Percentiles rank a stretch among this genome's conserved stretches.
These are phyloP conservation scores for Crithidia thermophila DNA, from an alignment of 208 protist genomes.

Conservation along the genomic window DNA sequence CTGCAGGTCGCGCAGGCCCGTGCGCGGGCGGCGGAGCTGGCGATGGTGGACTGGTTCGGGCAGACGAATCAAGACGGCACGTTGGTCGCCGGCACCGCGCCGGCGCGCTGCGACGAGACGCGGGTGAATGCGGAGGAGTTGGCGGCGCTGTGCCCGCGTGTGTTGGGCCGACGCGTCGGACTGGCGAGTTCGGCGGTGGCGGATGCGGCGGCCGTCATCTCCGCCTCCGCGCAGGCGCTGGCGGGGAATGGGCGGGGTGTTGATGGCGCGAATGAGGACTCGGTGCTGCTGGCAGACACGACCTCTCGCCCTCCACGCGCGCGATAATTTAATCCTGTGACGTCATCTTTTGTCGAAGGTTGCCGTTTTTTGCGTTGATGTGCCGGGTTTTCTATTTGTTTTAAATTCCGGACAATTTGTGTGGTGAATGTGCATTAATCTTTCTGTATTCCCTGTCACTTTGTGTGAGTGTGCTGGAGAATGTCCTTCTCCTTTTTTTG, in stretches of 20 bases:
- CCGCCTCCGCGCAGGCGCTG: constrained; percentile 7
- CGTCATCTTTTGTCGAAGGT: too few species aligned
- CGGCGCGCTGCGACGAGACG: constrained; percentile 30
- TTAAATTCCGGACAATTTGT: too few species aligned
- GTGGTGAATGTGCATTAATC: too few species aligned
- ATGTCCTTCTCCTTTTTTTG: too few species aligned
- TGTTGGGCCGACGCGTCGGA: constrained; percentile 33
- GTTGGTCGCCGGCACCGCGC: constrained; percentile 8
- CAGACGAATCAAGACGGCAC: constrained; percentile 4
- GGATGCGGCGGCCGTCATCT: constrained; percentile 20
- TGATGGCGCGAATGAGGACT: background rate
- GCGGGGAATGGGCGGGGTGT: background rate
- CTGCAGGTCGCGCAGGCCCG: constrained; percentile 26
- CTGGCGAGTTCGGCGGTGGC: background rate
- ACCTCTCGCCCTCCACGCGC: background rate
- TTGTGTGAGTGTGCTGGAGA: too few species aligned
- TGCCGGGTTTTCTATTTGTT: too few species aligned
- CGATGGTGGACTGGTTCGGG: constrained; percentile 31
- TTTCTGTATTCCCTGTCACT: too few species aligned
- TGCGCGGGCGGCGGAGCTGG: constrained; percentile 21
- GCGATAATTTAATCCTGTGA: background rate
- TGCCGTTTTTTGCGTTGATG: too few species aligned
- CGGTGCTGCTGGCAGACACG: constrained; percentile 10
- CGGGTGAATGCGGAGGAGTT: constrained; percentile 41
- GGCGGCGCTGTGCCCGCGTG: constrained; percentile 47